Base-by-base conservation (phyloP, 345 rosid species). In the Sisymbrium irio region DNA sequence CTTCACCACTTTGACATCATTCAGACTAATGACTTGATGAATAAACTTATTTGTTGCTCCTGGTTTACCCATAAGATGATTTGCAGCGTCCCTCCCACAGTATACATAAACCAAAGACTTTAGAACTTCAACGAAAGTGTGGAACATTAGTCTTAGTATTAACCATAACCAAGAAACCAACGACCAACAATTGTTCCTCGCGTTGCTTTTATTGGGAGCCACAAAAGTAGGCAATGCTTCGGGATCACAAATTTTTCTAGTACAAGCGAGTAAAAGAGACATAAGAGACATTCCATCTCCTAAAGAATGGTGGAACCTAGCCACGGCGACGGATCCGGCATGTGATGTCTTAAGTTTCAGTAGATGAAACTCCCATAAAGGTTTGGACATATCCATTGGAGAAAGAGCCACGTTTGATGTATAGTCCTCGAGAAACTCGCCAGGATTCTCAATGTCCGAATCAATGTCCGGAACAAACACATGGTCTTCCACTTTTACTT, bases 371-470 rank as follows among this genome's bases (percentile, higher is more conserved):
- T 42, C 47, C 47, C 47, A 42, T 14, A 42, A 6, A 42, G 47
- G 47, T 42, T n/a, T 42, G 47, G 47, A 42, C 47, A 42, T 42
- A 15, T 42, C 47, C 47, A 42, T 42, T n/a, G 47, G 47, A 14
- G 17, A 14, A n/a, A 14, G 15, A 42, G 47, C 47, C 15, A 42
- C 62, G 53, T 82, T 72, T 3, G 96, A 81, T 33, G 82, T 66
- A 79, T 91, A 87, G 50, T 87, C 86, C 49, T 86, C 93, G 1
- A 91, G 70, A 13, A 83, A 87, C 20, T 77, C 58, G 57, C 82
- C 84, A 2, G 88, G 84, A 11, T 74, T 79, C 6, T 77, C 87
- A 28, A 71, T 32, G 41, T 62, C 15, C 1, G 67, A 62, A 55
- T 85, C 90, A 5, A 86, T 5, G 0, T 77, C 66, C 0, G 89